Base-by-base conservation (phyloP, 2,329 filamentous ascomycete genomes). In the Colletotrichum siamense region DNA sequence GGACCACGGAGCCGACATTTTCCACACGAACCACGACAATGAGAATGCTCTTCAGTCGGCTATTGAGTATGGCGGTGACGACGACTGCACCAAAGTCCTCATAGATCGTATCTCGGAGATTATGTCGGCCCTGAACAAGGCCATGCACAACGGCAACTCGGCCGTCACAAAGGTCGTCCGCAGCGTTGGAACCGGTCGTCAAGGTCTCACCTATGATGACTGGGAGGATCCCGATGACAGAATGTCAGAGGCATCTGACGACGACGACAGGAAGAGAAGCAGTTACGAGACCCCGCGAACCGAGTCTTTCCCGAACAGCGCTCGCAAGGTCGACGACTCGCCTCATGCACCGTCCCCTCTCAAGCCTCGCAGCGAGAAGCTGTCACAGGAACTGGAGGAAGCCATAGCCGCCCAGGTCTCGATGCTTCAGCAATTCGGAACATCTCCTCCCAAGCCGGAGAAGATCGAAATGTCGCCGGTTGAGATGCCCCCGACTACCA, bases 1-100 rank as follows among this genome's bases (percentile, higher is more conserved):
- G 5, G 79, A 82, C 10, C 82, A 82, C 2, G 84, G 85, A 16
- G 82, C 85, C 32, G 82, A 85, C 55, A 81, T 85, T 36, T 82
- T 83, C 76, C 82, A 84, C 30, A 79, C 78, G 8, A 84, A 82
- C 71, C 77, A 82, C 6, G 71, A 75, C 13, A 78, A 79, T 30
- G 73, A 79, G 6, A 84, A 84, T 71, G 82, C 84, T 2, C 79
- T 85, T 8, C 81, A 85, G 62, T 73, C 73, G 16, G 83, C 83
- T 13, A 62, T 82, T 3, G 66, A 78, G 7, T 73, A 77, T 26
- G 79, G 80, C 1, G 80, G 79, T 18, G 76, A 77, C 5, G 81
- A 81, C 2, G 80, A 81, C 5, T 83, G 81, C 61, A 72, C 84
- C n/a, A 69, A 67, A 15, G 75, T 84, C 22, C 79, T 85, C 8